Percentiles rank a stretch among this genome's conserved stretches.
Conservation (phyloP, 345 rosid species). For the Erucastrum elatum region DNA sequence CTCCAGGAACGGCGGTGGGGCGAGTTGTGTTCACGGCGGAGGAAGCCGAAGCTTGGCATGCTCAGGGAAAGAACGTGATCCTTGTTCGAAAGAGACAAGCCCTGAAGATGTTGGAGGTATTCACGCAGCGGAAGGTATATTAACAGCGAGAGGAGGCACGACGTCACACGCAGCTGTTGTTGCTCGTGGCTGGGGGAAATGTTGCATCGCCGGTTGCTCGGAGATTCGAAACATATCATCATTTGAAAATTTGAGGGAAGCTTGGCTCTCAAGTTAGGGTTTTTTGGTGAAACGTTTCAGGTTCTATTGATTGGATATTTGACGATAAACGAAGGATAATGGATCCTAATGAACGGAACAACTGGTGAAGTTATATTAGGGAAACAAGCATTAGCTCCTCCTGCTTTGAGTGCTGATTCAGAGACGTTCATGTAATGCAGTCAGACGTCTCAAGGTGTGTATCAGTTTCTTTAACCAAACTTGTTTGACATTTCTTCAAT, state of each 20-base stretch:
- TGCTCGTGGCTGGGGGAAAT: conserved; percentile 98
- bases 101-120: conserved; percentile 96
- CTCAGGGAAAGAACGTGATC: conserved; percentile 78
- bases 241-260: background rate
- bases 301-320: conserved; percentile 55
- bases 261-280: background rate
- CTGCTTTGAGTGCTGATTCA: conserved; percentile 70
- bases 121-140: conserved; percentile 92
- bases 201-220: conserved; percentile 90
- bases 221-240: conserved; percentile 42
- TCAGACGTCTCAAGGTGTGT: conserved; percentile 72
- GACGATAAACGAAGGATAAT: conserved; percentile 73
- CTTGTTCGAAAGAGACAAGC: conserved; percentile 88
- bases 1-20: conserved; percentile 95
- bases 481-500: background rate
- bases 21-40: conserved; percentile 81
- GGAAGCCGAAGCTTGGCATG: conserved; percentile 92
- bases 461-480: background rate
- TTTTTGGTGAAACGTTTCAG: conserved; percentile 35
- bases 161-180: conserved; percentile 99
- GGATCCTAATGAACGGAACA: conserved; percentile 90
- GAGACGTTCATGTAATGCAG: conserved; percentile 79
- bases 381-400: conserved; percentile 82
- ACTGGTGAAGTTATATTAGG: conserved; percentile 91
- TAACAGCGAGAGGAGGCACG: conserved; percentile 98